Percentiles rank a stretch among this genome's conserved stretches.
Conservation (phyloP, 768 basidiomycete genomes). For the Tricholoma saponaceum region DNA sequence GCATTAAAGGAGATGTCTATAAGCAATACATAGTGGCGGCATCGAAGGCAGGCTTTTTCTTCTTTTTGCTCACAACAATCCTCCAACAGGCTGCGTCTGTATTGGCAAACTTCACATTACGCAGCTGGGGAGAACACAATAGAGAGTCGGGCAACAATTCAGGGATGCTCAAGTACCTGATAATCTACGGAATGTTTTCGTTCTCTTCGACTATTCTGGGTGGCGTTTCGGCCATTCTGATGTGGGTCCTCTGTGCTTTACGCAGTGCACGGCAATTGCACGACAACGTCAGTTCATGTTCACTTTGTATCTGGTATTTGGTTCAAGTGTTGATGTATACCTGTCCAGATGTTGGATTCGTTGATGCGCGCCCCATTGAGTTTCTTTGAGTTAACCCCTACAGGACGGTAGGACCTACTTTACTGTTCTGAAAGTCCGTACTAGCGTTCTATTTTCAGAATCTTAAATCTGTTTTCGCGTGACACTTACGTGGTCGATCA, state of each 20-base stretch:
- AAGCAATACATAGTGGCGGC: slow-evolving; percentile 74
- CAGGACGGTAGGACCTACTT: slow-evolving; percentile 54
- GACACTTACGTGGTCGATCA: slow-evolving; percentile 88
- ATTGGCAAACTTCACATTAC: slow-evolving; percentile 59
- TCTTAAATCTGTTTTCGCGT: slow-evolving; percentile 87
- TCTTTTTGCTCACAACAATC: slow-evolving; percentile 56
- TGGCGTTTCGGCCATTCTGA: slow-evolving; percentile 53
- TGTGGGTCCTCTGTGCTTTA: slow-evolving; percentile 77
- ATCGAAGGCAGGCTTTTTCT: slow-evolving; percentile 63
- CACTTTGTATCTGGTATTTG: neutral
- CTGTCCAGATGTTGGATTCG: slow-evolving; percentile 64
- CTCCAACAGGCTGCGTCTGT: slow-evolving; percentile 59
- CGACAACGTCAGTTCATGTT: slow-evolving; percentile 50
- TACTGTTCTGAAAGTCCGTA: neutral
- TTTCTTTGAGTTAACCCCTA: slow-evolving; percentile 90
- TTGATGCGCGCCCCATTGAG: slow-evolving; percentile 80
- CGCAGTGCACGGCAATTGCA: slow-evolving; percentile 74
- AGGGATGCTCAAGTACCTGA: slow-evolving; percentile 54
- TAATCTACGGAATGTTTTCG: slow-evolving; percentile 68
- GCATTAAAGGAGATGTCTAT: slow-evolving; percentile 77
- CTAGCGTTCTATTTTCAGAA: slow-evolving; percentile 37
- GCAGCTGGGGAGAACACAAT: slow-evolving; percentile 82
- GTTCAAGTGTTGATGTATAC: neutral
- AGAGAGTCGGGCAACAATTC: slow-evolving; percentile 50
- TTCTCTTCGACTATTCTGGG: slow-evolving; percentile 51